Evolutionary conservation across 495 filamentous ascomycete species (phyloP), one percentile per base, ranked within the genome.

Genomic region (Endocarpon pusillum): DNA sequence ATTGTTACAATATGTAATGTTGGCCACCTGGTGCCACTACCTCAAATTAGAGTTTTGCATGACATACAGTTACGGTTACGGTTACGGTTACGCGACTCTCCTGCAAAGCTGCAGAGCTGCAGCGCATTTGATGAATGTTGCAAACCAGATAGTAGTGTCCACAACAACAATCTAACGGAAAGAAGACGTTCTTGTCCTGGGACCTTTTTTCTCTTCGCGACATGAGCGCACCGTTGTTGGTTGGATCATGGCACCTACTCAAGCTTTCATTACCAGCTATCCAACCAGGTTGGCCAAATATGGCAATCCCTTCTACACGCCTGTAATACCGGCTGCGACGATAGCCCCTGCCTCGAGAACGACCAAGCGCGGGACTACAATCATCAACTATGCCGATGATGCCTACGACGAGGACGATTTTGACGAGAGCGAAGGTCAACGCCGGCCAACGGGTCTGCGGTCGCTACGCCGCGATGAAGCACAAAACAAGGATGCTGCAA

Each of bases 301-400:
- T 61, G 79, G 75, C 42, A 96, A 94, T 59, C 80, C 89, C 40
- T 72, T 99, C 38, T 70, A 96, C 35, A 81, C 84, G 8, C 87
- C 89, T 20, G 73, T 94, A 37, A 71, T 87, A 35, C 80, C 76
- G 41, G 71, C 73, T 17, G 59, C 62, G 39, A 65, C 76, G 40
- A 61, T 62, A 15, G 76, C 69, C 18, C 78, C 81, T 6, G 61
- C 72, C 14, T 66, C 81, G 38, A 73, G 87, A 46, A 94, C 84
- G 14, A 96, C 89, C 14, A 99, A 99, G 58, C 80, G 89, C 51
- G 91, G 89, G 23, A 96, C 89, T 2, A 83, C 81, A 24, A 81
- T 84, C 28, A 86, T 94, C 48, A 96, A 94, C 53, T 99, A 99
- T 46, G 86, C 89, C 19, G 89, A 99, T 52, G 84, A 94, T 46